phyloP scores from a whole-genome alignment of 257 asterid genomes.

The Sherardia arvensis region DNA sequence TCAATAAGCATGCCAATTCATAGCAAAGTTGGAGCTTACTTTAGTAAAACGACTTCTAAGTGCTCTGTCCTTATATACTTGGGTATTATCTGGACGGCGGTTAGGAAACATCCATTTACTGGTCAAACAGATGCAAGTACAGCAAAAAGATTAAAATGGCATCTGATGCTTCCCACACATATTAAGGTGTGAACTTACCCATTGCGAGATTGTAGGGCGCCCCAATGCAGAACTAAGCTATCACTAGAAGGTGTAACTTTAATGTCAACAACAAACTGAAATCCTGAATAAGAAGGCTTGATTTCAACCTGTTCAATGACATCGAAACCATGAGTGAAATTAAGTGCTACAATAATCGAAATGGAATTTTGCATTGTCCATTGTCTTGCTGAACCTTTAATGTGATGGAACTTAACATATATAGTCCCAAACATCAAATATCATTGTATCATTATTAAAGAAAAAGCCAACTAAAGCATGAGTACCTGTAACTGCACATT shows the following conservation, averaged over 20 bases:
- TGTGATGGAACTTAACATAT: background rate
- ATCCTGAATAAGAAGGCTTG: conserved; percentile 47
- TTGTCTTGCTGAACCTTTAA: background rate
- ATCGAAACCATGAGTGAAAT: background rate
- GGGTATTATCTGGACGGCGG: conserved; percentile 69
- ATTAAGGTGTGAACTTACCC: conserved; percentile 37
- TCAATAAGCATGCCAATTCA: conserved; percentile 14
- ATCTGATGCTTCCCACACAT: background rate
- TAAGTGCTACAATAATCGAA: background rate
- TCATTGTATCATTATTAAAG: background rate
- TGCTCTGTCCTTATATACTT: conserved; percentile 63
- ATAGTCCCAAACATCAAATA: background rate
- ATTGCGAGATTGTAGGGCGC: conserved; percentile 44
- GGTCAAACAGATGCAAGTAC: conserved; percentile 11
- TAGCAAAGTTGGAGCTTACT: conserved; percentile 35
- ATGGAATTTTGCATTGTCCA: background rate
- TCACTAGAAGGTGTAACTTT: conserved; percentile 41
- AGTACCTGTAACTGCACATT: conserved; percentile 78
- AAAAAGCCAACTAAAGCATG: background rate
- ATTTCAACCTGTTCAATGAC: conserved; percentile 65
- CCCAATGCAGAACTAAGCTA: conserved; percentile 82
- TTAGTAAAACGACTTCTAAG: conserved; percentile 81
- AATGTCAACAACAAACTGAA: conserved; percentile 41
- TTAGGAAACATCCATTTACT: conserved; percentile 85
- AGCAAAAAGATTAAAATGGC: background rate